Percentiles rank a stretch among this genome's conserved stretches.
Evolutionary conservation across 176 grass and related monocot species (phyloP).

Genomic region (Rhynchospora tenuis): DNA sequence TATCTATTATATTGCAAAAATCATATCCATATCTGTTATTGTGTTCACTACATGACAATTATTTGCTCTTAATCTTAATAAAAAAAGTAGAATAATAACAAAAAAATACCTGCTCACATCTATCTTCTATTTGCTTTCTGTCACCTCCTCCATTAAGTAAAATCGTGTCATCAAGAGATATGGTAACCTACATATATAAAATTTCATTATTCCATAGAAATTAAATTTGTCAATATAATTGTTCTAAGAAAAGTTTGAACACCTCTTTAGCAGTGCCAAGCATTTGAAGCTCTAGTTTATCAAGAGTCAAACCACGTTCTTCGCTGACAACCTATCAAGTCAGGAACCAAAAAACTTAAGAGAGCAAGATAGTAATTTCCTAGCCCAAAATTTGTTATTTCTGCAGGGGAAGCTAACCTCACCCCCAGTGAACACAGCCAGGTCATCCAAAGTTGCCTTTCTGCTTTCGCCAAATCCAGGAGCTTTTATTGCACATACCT

Average conservation of each 20-base stretch:
- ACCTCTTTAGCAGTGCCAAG: conserved; percentile 96
- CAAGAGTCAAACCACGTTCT: conserved; percentile 65
- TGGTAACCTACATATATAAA: conserved; percentile 52
- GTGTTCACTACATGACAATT: conserved; percentile 1
- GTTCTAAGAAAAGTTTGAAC: conserved; percentile 16
- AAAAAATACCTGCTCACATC: conserved; percentile 62
- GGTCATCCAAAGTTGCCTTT: conserved; percentile 80
- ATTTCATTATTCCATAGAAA: conserved; percentile 14
- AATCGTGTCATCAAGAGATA: conserved; percentile 83
- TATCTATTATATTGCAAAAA: conserved; percentile 48
- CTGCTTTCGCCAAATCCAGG: conserved; percentile 98
- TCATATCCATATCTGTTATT: conserved; percentile 4
- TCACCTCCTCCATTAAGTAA: conserved; percentile 87
- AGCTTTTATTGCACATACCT: conserved; percentile 94
- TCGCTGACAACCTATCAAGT: conserved; percentile 69
- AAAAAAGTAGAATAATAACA: background rate
- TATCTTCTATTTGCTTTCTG: conserved; percentile 63
- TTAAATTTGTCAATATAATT: conserved; percentile 10
- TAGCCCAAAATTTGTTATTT: conserved; percentile 24
- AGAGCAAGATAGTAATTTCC: conserved; percentile 43
- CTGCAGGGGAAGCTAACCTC: conserved; percentile 47
- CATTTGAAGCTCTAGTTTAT: conserved; percentile 70
- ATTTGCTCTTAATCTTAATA: background rate
- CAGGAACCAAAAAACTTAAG: conserved; percentile 26
- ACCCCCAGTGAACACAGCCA: conserved; percentile 79